These are phyloP conservation scores for Heliocybe sulcata DNA, from an alignment of 1,284 basidiomycete genomes.

Conservation along the genomic window DNA sequence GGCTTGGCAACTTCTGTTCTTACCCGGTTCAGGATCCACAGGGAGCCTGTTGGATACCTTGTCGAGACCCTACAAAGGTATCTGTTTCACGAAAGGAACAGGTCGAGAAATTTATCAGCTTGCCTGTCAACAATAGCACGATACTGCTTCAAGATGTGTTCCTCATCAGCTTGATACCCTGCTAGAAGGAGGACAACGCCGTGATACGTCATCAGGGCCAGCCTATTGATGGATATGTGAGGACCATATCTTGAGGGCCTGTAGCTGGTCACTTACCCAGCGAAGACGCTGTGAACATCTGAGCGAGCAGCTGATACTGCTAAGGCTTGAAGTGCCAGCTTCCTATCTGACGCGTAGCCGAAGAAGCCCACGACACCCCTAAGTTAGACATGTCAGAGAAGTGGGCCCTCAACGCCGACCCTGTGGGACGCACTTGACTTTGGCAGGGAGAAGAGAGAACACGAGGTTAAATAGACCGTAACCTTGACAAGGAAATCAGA, in stretches of 20 bases:
- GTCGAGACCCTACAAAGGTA: slow-evolving; percentile 32
- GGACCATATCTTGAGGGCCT: neutral
- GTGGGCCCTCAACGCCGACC: neutral
- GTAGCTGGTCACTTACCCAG: slow-evolving; percentile 41
- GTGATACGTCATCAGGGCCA: slow-evolving; percentile 75
- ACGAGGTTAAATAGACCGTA: slow-evolving; percentile 73
- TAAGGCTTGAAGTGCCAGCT: slow-evolving; percentile 58
- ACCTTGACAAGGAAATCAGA: slow-evolving; percentile 24
- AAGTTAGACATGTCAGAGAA: slow-evolving; percentile 4
- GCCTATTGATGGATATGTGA: slow-evolving; percentile 24
- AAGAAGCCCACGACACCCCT: slow-evolving; percentile 67
- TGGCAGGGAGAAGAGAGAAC: slow-evolving; percentile 66
- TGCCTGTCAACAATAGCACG: slow-evolving; percentile 53
- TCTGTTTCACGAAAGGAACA: too few relatives aligned
- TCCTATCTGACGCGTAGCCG: slow-evolving; percentile 66
- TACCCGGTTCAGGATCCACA: slow-evolving; percentile 73
- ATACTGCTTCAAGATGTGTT: slow-evolving; percentile 55
- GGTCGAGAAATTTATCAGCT: slow-evolving; percentile 12
- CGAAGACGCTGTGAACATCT: slow-evolving; percentile 69
- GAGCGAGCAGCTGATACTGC: slow-evolving; percentile 55
- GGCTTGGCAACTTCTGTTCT: slow-evolving; percentile 9
- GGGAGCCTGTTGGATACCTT: slow-evolving; percentile 58
- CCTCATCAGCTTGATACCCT: slow-evolving; percentile 70
- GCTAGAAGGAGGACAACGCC: slow-evolving; percentile 61
- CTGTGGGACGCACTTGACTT: slow-evolving; percentile 44